Evolutionary conservation across 176 grass and related monocot species (phyloP).

Genomic region (Triticum timopheevii): DNA sequence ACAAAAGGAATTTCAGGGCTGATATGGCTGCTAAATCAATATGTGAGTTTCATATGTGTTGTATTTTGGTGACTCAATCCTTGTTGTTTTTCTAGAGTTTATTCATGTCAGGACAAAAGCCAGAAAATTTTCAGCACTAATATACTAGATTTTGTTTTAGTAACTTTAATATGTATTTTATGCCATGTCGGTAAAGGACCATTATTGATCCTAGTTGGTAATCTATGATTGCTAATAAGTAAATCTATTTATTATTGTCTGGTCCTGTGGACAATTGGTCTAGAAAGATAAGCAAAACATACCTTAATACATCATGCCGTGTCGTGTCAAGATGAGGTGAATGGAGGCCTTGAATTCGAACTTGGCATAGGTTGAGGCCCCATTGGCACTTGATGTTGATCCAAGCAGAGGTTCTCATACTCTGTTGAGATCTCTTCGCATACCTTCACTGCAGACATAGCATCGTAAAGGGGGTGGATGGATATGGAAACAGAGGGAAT

Average conservation of each 20-base stretch:
- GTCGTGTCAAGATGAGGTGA: background rate
- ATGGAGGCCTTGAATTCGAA: background rate
- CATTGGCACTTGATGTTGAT: background rate
- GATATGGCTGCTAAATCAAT: constrained; percentile 21
- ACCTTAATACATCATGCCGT: background rate
- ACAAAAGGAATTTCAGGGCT: constrained; percentile 24
- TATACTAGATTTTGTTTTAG: background rate
- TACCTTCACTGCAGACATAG: background rate
- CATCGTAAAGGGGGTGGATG: background rate
- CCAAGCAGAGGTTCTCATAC: background rate
- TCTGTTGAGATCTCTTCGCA: background rate
- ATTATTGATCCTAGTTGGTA: background rate
- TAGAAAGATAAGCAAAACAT: background rate
- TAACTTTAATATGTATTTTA: background rate
- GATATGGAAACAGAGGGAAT: background rate
- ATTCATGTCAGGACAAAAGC: background rate
- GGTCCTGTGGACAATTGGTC: background rate
- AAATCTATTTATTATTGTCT: background rate
- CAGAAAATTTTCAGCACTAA: background rate
- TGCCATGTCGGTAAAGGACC: background rate
- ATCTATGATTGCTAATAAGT: background rate
- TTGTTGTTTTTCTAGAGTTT: background rate
- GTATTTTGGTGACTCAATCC: background rate
- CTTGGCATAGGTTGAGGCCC: background rate
- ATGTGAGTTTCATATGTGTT: constrained; percentile 12